Conservation (phyloP, 805 yeast species). For the Candida koratica region DNA sequence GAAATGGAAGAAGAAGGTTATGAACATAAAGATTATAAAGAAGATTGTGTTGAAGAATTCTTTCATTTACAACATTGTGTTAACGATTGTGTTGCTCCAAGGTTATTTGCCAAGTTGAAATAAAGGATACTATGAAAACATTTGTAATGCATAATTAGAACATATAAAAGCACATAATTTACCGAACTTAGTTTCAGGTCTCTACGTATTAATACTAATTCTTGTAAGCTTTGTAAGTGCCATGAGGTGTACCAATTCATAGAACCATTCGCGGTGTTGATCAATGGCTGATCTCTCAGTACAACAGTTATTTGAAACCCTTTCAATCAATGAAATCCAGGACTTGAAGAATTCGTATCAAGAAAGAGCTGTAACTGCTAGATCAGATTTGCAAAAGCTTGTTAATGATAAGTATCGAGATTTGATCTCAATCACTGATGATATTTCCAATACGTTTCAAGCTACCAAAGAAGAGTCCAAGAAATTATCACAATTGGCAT, state of each 20-base stretch:
- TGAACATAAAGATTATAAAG: constrained; percentile 77
- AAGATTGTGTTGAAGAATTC: constrained; percentile 96
- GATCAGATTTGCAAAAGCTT: constrained; percentile 30
- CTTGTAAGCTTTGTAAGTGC: too few relatives aligned
- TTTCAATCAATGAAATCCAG: constrained; percentile 32
- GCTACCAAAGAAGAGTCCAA: constrained; percentile 22
- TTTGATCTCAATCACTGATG: constrained; percentile 42
- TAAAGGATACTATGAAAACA: constrained; percentile 36
- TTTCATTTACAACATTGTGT: constrained; percentile 95
- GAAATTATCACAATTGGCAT: constrained; percentile 30
- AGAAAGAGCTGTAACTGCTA: constrained; percentile 24
- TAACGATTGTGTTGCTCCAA: constrained; percentile 89
- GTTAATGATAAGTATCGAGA: constrained; percentile 42
- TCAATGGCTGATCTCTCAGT: constrained; percentile 12
- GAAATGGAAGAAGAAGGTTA: constrained; percentile 83
- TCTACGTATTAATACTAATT: too few relatives aligned
- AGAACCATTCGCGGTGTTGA: constrained; percentile 1
- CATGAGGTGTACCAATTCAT: too few relatives aligned
- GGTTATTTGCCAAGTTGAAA: constrained; percentile 80
- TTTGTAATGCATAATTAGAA: constrained; percentile 5
- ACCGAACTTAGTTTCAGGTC: too few relatives aligned
- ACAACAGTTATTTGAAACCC: constrained; percentile 33
- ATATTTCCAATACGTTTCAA: constrained; percentile 31
- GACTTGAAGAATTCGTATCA: constrained; percentile 26
- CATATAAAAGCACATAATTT: constrained; percentile 5